Conservation (phyloP, 208 protist genomes). For the Leishmania arabica region DNA sequence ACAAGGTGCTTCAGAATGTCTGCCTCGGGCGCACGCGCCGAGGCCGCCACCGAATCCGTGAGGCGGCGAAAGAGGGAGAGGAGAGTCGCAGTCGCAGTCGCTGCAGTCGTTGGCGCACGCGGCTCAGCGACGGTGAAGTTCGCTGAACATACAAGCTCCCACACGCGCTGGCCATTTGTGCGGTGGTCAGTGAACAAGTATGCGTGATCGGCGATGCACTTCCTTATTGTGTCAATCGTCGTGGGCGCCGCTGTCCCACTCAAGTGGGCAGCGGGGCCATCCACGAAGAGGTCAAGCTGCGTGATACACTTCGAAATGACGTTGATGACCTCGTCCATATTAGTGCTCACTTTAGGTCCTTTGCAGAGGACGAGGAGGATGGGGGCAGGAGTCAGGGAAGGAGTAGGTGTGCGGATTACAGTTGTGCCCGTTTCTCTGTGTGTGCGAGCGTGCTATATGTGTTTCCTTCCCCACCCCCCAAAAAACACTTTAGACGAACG, state of each 20-base stretch:
- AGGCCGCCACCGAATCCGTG: background rate
- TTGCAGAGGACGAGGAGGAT: background rate
- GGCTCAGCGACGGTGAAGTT: background rate
- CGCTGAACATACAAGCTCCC: conserved; percentile 13
- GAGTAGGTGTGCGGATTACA: background rate
- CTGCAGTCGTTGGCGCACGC: background rate
- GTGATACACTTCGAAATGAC: conserved; percentile 7
- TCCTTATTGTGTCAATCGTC: conserved; percentile 1
- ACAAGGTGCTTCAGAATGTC: conserved; percentile 4
- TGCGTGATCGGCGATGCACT: conserved; percentile 10
- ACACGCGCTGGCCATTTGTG: background rate
- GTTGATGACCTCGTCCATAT: conserved; percentile 8
- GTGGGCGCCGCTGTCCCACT: background rate
- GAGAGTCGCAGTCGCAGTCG: background rate
- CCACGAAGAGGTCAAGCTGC: background rate
- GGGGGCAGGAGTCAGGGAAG: background rate
- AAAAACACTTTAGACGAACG: background rate
- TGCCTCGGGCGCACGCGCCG: conserved; percentile 2
- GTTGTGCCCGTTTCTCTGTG: background rate
- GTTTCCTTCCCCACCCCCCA: background rate
- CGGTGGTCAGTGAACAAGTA: background rate
- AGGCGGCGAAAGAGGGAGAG: conserved; percentile 7
- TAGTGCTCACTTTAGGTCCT: conserved; percentile 6
- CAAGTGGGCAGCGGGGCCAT: conserved; percentile 1
- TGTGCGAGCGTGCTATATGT: too few species aligned